Conservation (phyloP, 306 rosid genomes). For the Calophaca sinica region DNA sequence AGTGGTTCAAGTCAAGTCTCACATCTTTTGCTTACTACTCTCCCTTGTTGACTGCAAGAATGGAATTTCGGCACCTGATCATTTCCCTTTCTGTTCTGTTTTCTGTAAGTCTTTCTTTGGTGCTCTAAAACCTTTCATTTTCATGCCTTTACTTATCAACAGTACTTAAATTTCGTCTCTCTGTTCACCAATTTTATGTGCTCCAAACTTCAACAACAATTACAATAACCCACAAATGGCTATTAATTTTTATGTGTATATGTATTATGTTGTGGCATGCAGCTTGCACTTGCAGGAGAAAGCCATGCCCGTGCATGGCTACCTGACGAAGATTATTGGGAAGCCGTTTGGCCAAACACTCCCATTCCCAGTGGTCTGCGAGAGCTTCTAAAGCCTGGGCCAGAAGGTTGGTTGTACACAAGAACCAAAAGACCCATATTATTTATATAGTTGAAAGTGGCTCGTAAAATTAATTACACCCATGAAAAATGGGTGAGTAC, state of each 20-base stretch:
- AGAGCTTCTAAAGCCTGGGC: constrained; percentile 13
- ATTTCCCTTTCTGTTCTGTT: background rate
- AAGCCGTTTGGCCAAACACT: constrained; percentile 45
- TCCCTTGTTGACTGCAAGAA: background rate
- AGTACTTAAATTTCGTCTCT: background rate
- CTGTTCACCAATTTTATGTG: too few relatives aligned
- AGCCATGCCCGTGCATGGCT: background rate
- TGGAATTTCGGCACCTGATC: background rate
- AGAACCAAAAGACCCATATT: too few relatives aligned
- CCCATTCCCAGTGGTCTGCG: constrained; percentile 33
- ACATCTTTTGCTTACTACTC: background rate
- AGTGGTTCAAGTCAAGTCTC: too few relatives aligned
- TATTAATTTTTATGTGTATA: background rate
- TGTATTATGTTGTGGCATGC: background rate
- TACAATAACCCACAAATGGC: too few relatives aligned
- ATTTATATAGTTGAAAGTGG: too few relatives aligned
- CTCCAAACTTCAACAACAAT: background rate
- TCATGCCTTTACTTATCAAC: background rate
- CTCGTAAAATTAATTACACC: too few relatives aligned
- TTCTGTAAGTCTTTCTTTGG: background rate
- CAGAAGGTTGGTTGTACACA: background rate
- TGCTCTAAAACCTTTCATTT: constrained; percentile 6
- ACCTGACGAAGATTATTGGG: constrained; percentile 8
- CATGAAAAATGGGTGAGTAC: too few relatives aligned
- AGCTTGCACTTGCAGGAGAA: constrained; percentile 19